phyloP scores from a whole-genome alignment of 2,329 filamentous ascomycete genomes.

The Sporothrix humicola region DNA sequence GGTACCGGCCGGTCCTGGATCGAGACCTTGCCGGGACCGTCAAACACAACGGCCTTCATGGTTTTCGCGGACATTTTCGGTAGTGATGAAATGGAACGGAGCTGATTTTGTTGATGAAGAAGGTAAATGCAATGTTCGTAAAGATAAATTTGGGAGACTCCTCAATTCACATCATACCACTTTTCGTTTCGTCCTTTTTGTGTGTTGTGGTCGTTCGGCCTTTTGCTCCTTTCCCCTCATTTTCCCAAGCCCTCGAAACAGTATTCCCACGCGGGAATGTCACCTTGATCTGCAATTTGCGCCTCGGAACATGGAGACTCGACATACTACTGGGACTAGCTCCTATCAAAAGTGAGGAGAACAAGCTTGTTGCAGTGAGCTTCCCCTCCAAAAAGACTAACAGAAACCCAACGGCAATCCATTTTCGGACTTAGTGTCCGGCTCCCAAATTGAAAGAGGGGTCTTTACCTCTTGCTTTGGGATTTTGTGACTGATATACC shows the following conservation, averaged over 20 bases:
- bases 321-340: too few species aligned
- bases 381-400: slow-evolving; percentile 1
- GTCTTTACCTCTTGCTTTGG: not conserved
- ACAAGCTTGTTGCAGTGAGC: not conserved
- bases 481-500: too few species aligned
- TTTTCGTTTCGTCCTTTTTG: too few species aligned
- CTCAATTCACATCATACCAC: not conserved
- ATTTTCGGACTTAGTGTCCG: slow-evolving; percentile 23
- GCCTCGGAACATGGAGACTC: not conserved
- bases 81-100: not conserved
- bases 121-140: not conserved
- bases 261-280: not conserved
- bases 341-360: not conserved
- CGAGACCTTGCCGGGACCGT: slow-evolving; percentile 74
- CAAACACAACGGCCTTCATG: slow-evolving; percentile 91
- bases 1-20: slow-evolving; percentile 82
- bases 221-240: slow-evolving; percentile 22
- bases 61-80: slow-evolving; percentile 48
- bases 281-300: slow-evolving; percentile 4
- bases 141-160: not conserved
- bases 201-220: slow-evolving; percentile 3
- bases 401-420: slow-evolving; percentile 13
- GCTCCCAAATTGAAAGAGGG: not conserved
- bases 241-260: not conserved
- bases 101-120: not conserved